Percentiles rank a stretch among this genome's conserved stretches.
phyloP scores from a whole-genome alignment of 2,329 filamentous ascomycete genomes.

The Colletotrichum sublineola region DNA sequence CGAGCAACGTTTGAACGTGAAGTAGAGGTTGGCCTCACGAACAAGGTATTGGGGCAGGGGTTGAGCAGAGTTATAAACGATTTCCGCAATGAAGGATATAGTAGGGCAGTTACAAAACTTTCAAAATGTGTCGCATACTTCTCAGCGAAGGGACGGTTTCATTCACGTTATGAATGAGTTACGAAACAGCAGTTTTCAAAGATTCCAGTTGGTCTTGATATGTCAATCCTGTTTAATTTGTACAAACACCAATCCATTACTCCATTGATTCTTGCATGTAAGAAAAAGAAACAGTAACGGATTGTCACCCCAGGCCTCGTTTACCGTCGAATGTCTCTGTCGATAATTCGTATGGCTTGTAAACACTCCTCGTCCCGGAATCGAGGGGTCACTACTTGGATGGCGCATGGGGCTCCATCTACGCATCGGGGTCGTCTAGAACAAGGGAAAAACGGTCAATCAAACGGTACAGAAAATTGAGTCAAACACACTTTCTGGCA shows the following conservation, averaged over 20 bases:
- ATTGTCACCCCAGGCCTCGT: neutral
- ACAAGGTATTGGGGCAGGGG: conserved; percentile 48
- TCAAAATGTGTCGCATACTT: conserved; percentile 46
- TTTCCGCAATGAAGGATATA: conserved; percentile 45
- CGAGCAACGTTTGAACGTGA: too few relatives aligned
- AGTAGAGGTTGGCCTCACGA: conserved; percentile 30
- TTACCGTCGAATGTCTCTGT: conserved; percentile 38
- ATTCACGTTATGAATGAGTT: too few relatives aligned
- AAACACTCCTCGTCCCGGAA: conserved; percentile 64
- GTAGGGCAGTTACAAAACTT: conserved; percentile 49
- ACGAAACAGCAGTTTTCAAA: neutral
- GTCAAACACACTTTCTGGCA: neutral
- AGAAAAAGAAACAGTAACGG: neutral
- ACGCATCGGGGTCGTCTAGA: conserved; percentile 56
- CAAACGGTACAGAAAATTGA: fast-evolving
- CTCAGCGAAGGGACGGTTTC: conserved; percentile 37
- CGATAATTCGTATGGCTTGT: conserved; percentile 49
- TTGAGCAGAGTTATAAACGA: conserved; percentile 44
- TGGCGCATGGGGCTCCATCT: conserved; percentile 59
- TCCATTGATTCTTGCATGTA: too few relatives aligned
- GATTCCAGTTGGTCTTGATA: neutral
- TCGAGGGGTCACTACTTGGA: conserved; percentile 61
- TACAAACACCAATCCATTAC: too few relatives aligned
- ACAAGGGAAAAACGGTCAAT: conserved; percentile 1
- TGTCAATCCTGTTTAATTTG: neutral